Percentiles rank a stretch among this genome's conserved stretches.
Conservation (phyloP, 2,329 filamentous ascomycete species). For the Neocatenulostroma microsporum region DNA sequence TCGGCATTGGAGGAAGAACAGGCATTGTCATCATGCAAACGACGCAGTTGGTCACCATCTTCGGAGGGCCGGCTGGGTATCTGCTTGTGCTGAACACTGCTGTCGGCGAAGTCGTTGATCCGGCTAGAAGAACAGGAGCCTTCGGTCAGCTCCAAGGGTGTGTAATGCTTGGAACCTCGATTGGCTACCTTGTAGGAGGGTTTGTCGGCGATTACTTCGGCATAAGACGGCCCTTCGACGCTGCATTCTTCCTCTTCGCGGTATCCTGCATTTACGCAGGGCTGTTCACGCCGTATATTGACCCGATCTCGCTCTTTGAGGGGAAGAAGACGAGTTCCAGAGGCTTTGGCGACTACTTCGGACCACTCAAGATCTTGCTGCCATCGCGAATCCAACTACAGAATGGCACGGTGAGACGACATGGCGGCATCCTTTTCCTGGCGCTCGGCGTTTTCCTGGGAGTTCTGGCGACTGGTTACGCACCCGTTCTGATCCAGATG, state of each 20-base stretch:
- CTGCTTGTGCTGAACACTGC: conserved; percentile 1
- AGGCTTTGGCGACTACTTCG: neutral
- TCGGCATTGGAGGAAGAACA: neutral
- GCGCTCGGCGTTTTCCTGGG: conserved; percentile 1
- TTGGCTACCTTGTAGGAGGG: neutral
- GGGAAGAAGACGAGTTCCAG: neutral
- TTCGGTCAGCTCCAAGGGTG: conserved; percentile 1
- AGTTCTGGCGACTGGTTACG: neutral
- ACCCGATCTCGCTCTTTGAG: neutral
- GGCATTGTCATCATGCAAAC: conserved; percentile 1
- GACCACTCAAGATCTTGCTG: neutral
- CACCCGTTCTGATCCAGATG: neutral
- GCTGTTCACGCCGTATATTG: neutral
- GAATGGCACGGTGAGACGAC: neutral
- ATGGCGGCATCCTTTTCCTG: neutral
- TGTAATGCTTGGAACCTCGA: neutral
- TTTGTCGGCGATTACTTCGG: neutral
- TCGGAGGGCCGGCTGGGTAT: neutral
- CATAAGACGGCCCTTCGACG: neutral
- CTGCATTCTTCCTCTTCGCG: too few relatives aligned
- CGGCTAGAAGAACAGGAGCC: neutral
- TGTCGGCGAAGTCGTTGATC: conserved; percentile 1
- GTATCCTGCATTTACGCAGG: neutral
- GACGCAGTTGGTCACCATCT: neutral
- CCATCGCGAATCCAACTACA: neutral